These are phyloP conservation scores for Pelargonium cotyledonis DNA, from an alignment of 441 rosid genomes.

Conservation along the genomic window DNA sequence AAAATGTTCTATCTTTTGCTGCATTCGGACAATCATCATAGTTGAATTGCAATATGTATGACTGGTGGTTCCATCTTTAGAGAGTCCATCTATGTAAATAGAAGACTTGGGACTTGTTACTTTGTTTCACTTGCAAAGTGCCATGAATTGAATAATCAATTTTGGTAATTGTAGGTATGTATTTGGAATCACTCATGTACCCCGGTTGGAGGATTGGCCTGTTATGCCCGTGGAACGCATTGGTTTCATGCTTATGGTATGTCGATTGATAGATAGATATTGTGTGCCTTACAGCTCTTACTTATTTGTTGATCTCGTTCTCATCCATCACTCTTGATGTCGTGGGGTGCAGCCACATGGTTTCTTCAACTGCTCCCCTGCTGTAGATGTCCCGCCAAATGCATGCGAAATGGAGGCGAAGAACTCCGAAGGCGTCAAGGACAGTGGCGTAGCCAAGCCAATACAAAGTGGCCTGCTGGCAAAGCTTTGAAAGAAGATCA, in stretches of 20 bases:
- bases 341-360: conserved; percentile 70
- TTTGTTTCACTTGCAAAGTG: too few relatives aligned
- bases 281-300: too few relatives aligned
- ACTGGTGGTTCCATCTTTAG: too few relatives aligned
- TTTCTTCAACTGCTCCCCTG: conserved; percentile 84
- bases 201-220: conserved; percentile 91
- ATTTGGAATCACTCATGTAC: conserved; percentile 77
- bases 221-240: conserved; percentile 83
- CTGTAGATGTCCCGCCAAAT: conserved; percentile 75
- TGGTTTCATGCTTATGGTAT: conserved; percentile 69
- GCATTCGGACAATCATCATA: too few relatives aligned
- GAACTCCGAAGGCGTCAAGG: conserved; percentile 52
- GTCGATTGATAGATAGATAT: background rate
- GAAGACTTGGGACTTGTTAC: too few relatives aligned
- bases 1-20: too few relatives aligned
- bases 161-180: conserved; percentile 48
- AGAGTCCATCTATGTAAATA: too few relatives aligned
- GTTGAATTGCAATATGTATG: too few relatives aligned
- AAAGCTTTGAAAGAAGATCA: conserved; percentile 51
- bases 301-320: background rate
- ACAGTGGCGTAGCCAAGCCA: conserved; percentile 36
- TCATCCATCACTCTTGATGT: too few relatives aligned
- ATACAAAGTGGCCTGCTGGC: conserved; percentile 27
- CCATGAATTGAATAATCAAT: too few relatives aligned
- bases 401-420: conserved; percentile 64